A percentile compares a stretch with the other conserved stretches of the same genome.
phyloP scores from a whole-genome alignment of 129 eudicot species.

The Ambrosia trifida region DNA sequence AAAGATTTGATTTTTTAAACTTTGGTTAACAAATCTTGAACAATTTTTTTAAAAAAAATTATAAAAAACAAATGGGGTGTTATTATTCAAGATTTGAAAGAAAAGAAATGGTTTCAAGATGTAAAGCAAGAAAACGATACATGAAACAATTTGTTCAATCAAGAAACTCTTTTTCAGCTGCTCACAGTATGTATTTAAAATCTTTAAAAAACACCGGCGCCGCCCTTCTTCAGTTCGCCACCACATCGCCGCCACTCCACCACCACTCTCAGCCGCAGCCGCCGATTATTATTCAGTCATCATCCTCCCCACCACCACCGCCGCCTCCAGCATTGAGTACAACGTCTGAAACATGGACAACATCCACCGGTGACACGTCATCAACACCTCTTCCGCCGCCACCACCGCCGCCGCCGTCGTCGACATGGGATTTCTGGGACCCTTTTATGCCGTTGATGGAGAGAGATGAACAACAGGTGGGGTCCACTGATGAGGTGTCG shows the following conservation, averaged over 20 bases:
- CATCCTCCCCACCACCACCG: slow-evolving; percentile 37
- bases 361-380: slow-evolving; percentile 55
- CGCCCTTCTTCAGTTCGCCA: slow-evolving; percentile 80
- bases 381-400: slow-evolving; percentile 63
- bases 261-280: slow-evolving; percentile 24
- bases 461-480: slow-evolving; percentile 78
- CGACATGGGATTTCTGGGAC: slow-evolving; percentile 92
- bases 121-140: slow-evolving; percentile 74
- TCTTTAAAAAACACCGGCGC: slow-evolving; percentile 74
- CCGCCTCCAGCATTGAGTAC: slow-evolving; percentile 78
- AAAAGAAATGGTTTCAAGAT: slow-evolving; percentile 79
- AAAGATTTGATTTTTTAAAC: background rate
- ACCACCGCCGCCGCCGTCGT: slow-evolving; percentile 53
- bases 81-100: slow-evolving; percentile 71
- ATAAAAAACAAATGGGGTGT: slow-evolving; percentile 62
- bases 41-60: background rate
- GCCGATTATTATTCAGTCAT: slow-evolving; percentile 21
- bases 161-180: slow-evolving; percentile 66
- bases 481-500: slow-evolving; percentile 43
- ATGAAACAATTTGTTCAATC: slow-evolving; percentile 89
- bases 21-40: slow-evolving; percentile 8
- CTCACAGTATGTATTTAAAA: slow-evolving; percentile 65
- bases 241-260: slow-evolving; percentile 63
- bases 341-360: slow-evolving; percentile 56
- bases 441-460: slow-evolving; percentile 77